phyloP scores from a whole-genome alignment of 495 filamentous ascomycete species.

The Hypoxylon fragiforme region DNA sequence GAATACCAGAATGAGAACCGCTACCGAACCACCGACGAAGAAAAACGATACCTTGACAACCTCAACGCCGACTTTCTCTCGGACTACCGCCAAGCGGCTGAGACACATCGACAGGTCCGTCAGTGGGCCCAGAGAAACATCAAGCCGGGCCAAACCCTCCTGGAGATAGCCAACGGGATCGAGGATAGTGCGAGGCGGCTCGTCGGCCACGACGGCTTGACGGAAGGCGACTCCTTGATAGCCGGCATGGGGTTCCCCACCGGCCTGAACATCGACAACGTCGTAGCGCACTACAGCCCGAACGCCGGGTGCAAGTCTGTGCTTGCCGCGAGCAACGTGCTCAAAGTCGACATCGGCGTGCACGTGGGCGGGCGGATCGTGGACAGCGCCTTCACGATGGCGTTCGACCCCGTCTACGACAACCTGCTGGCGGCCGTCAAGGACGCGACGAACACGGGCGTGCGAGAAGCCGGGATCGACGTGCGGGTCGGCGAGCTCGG shows the following conservation, averaged over 20 bases:
- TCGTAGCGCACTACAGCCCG: constrained; percentile 88
- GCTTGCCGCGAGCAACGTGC: constrained; percentile 77
- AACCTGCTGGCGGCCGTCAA: constrained; percentile 79
- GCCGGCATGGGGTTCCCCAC: constrained; percentile 90
- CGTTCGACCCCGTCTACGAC: constrained; percentile 84
- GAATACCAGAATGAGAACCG: constrained; percentile 76
- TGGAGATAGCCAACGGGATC: constrained; percentile 81
- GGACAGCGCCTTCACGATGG: constrained; percentile 89
- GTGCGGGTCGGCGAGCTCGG: constrained; percentile 78
- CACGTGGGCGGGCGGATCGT: constrained; percentile 91
- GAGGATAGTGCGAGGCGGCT: constrained; percentile 82
- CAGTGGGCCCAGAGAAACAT: constrained; percentile 78
- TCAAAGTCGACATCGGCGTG: constrained; percentile 93
- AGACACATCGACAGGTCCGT: constrained; percentile 86
- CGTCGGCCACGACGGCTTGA: constrained; percentile 74
- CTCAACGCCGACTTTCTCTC: constrained; percentile 81
- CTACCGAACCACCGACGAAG: constrained; percentile 81
- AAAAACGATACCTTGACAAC: constrained; percentile 83
- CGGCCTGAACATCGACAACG: constrained; percentile 83
- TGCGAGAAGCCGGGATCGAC: constrained; percentile 83
- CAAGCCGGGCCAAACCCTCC: constrained; percentile 80
- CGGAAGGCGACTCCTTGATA: constrained; percentile 75
- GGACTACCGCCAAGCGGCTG: constrained; percentile 85
- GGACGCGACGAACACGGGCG: constrained; percentile 84
- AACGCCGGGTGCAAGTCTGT: constrained; percentile 89